Evolutionary conservation across 805 yeast genomes (phyloP).

Genomic region (Monosporozyma siamensis): DNA sequence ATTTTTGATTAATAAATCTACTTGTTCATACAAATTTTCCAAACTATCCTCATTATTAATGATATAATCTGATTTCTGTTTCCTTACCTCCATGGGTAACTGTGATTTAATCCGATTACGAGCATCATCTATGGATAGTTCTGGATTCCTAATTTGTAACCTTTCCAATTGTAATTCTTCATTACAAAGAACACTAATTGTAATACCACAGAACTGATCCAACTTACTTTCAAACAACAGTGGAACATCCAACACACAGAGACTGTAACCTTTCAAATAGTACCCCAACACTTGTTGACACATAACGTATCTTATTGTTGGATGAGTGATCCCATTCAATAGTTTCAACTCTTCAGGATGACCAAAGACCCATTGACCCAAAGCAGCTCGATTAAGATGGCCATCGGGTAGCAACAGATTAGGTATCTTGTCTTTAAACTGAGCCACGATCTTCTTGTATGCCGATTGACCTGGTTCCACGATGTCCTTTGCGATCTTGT

Average conservation of each 20-base stretch:
- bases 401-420: conserved; percentile 38
- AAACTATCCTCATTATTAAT: conserved; percentile 50
- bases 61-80: conserved; percentile 51
- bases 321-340: conserved; percentile 76
- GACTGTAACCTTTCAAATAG: conserved; percentile 47
- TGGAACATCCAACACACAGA: conserved; percentile 85
- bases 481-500: conserved; percentile 73
- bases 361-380: conserved; percentile 74
- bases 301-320: conserved; percentile 65
- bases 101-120: conserved; percentile 65
- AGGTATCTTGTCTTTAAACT: conserved; percentile 49
- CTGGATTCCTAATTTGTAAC: conserved; percentile 56
- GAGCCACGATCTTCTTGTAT: conserved; percentile 50
- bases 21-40: conserved; percentile 34
- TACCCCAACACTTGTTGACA: conserved; percentile 42
- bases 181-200: conserved; percentile 59
- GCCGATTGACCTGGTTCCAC: conserved; percentile 75
- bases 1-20: conserved; percentile 33
- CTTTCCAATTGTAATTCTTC: conserved; percentile 52
- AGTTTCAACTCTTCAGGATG: conserved; percentile 46
- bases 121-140: conserved; percentile 57
- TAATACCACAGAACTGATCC: conserved; percentile 59
- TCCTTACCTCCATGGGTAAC: conserved; percentile 53
- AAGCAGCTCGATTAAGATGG: conserved; percentile 50
- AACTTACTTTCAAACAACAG: conserved; percentile 73